A percentile compares a stretch with the other conserved stretches of the same genome.
Evolutionary conservation across 2,329 filamentous ascomycete genomes (phyloP).

Genomic region (Fusarium veterinarium): DNA sequence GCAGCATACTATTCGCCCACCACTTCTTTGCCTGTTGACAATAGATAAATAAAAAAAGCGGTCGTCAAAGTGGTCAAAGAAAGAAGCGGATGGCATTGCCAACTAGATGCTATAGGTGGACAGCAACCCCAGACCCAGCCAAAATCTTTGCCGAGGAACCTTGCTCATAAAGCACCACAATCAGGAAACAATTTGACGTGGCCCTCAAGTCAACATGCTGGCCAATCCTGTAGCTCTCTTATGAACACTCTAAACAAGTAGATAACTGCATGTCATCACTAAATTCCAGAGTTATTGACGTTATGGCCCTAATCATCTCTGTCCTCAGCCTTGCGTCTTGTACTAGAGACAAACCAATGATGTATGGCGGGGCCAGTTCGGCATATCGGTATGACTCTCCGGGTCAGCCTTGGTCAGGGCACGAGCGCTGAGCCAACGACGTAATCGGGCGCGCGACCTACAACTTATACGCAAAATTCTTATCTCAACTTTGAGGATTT

Average conservation of each 20-base stretch:
- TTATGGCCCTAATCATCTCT: background rate
- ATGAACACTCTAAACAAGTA: background rate
- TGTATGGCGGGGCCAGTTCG: slow-evolving; percentile 34
- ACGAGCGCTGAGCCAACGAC: slow-evolving; percentile 36
- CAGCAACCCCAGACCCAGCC: slow-evolving; percentile 13
- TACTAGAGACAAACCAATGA: slow-evolving; percentile 24
- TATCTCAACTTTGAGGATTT: slow-evolving; percentile 7
- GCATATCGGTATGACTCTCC: slow-evolving; percentile 20
- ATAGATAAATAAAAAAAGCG: slow-evolving; percentile 8
- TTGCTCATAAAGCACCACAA: slow-evolving; percentile 7
- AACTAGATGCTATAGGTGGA: background rate
- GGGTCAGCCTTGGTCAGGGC: slow-evolving; percentile 40
- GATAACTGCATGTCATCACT: background rate
- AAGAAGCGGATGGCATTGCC: background rate
- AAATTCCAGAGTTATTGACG: background rate
- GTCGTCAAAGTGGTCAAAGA: background rate
- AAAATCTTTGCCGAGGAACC: slow-evolving; percentile 16
- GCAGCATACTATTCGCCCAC: slow-evolving; percentile 26
- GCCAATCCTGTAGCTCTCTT: background rate
- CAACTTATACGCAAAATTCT: slow-evolving; percentile 27
- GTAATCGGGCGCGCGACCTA: slow-evolving; percentile 35
- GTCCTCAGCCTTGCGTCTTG: slow-evolving; percentile 27
- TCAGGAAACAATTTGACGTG: slow-evolving; percentile 21
- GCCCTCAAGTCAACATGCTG: background rate
- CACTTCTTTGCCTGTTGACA: slow-evolving; percentile 15